Evolutionary conservation across 2,329 filamentous ascomycete genomes (phyloP).

Genomic region (Madurella mycetomatis): DNA sequence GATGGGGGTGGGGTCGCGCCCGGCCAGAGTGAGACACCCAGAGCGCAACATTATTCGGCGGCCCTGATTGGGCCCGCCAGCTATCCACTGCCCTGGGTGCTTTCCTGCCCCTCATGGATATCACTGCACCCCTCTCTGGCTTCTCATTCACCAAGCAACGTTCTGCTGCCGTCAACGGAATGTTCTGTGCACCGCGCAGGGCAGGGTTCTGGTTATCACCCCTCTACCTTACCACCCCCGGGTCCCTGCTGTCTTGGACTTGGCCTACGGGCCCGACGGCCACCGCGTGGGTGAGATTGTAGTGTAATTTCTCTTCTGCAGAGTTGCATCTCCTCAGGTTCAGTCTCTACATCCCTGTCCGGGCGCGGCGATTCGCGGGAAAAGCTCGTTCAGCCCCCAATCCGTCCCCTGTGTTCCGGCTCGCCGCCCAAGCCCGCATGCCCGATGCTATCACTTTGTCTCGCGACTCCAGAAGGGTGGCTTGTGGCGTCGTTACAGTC

Average conservation of each 20-base stretch:
- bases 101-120: not conserved
- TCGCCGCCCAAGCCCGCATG: not conserved
- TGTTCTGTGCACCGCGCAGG: no score
- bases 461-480: not conserved
- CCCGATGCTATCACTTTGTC: not conserved
- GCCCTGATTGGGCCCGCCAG: not conserved
- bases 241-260: no score
- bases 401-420: not conserved
- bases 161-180: no score
- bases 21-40: not conserved
- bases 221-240: no score
- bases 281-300: not conserved
- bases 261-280: no score
- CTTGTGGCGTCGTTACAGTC: no score
- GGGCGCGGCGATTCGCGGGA: conserved; percentile 1
- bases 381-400: not conserved
- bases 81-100: not conserved
- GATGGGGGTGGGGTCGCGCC: not conserved
- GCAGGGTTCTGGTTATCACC: no score
- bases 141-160: no score
- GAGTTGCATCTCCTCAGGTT: conserved; percentile 6
- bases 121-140: not conserved
- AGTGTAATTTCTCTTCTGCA: conserved; percentile 8
- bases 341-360: not conserved
- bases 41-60: not conserved